These are phyloP conservation scores for Paramecium primaurelia DNA, from an alignment of 73 alveolate species.

Conservation along the genomic window DNA sequence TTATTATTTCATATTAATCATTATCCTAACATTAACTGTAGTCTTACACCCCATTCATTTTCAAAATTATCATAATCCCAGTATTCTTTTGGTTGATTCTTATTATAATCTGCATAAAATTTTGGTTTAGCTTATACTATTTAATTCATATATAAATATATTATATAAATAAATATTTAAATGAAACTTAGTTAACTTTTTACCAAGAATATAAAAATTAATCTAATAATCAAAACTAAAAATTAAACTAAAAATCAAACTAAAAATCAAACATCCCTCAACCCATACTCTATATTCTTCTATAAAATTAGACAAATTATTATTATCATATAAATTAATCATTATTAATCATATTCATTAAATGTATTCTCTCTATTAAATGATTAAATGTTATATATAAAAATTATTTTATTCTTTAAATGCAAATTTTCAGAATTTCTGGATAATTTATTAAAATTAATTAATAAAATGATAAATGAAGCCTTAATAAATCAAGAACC, in stretches of 20 bases:
- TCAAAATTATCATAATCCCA: conserved; percentile 79
- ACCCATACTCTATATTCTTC: too few species aligned
- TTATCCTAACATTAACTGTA: conserved; percentile 56
- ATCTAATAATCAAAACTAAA: too few species aligned
- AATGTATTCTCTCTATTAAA: too few species aligned
- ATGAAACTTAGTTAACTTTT: background rate
- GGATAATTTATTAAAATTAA: background rate
- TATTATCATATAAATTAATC: background rate
- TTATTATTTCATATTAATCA: conserved; percentile 90
- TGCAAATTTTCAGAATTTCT: background rate
- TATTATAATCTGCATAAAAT: conserved; percentile 62
- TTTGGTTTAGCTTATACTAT: conserved; percentile 55
- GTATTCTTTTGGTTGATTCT: conserved; percentile 74
- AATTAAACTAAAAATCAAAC: too few species aligned
- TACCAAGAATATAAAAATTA: too few species aligned
- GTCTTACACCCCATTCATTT: conserved; percentile 73
- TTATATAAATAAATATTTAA: background rate
- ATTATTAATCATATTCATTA: background rate
- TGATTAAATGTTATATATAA: background rate
- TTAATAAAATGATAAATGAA: background rate
- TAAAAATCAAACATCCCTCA: too few species aligned
- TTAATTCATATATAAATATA: background rate
- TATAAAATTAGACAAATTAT: too few species aligned
- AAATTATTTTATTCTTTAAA: background rate
- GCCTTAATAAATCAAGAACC: background rate